Base-by-base conservation (phyloP, 371 early-diverging fungal species). In the Rhizopus sp. region DNA sequence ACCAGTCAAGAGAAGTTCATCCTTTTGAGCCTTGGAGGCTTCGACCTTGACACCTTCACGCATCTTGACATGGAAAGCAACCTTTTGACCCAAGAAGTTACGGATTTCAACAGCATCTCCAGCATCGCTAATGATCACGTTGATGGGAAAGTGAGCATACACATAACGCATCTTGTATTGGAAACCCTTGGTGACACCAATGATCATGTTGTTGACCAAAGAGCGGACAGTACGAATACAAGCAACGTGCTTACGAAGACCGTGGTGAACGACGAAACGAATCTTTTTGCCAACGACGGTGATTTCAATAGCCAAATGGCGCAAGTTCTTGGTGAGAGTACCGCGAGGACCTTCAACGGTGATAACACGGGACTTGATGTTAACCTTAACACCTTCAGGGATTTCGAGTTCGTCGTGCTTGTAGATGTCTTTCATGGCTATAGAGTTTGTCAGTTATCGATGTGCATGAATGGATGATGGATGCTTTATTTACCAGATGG, bases 141-240 rank as follows among this genome's bases (percentile, higher is more conserved):
- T 96, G 88, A 99, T 99, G 80, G 99, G 99, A 85, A 99, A 99
- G 85, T 99, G 99, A 62, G 99, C 98, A 72, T 98, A 98, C 53
- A 97, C 99, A 70, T 94, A 97, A 70, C 99, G 98, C 94, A 99
- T 90, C 88, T 95, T 97, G 93, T 99, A 99, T 81, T 92, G 87
- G 92, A 91, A 99, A 57, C 99, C 99, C 83, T 94, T 94, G 77
- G 98, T 98, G 68, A 98, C 99, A 82, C 99, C 99, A 62, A 81
- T 90, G 80, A 99, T 95, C 91, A 97, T 88, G 91, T 99, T 99
- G 81, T 89, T 85, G 73, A 99, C 92, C 80, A 95, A 88, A 62
- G 97, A 93, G 75, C 94, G 90, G 68, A 97, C 91, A 53, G 99
- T 99, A 72, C 97, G 98, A 79, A 99, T 92, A 84, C 96, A 93